Evolutionary conservation across 768 basidiomycete genomes (phyloP).

Genomic region (Crassisporium funariophilum): DNA sequence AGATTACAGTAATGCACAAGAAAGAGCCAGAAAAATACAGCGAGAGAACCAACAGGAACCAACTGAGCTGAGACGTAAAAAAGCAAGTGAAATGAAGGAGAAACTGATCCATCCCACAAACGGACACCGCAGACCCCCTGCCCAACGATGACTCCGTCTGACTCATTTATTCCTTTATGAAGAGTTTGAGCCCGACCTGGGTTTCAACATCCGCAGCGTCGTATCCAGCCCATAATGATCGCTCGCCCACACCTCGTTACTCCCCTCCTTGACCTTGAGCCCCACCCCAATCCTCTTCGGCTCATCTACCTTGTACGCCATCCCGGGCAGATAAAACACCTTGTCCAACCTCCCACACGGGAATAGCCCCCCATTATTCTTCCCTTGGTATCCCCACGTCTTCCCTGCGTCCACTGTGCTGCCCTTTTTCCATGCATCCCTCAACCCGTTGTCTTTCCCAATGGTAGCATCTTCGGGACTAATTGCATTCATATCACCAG

Average conservation of each 20-base stretch:
- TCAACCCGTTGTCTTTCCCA: constrained; percentile 47
- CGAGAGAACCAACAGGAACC: too few species aligned
- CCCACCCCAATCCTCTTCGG: constrained; percentile 61
- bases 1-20: too few species aligned
- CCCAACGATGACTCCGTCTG: not conserved
- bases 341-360: constrained; percentile 67
- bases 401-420: constrained; percentile 46
- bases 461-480: constrained; percentile 43
- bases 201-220: constrained; percentile 28
- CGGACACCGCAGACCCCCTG: not conserved
- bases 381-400: constrained; percentile 76
- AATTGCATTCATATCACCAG: constrained; percentile 77
- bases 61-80: too few species aligned
- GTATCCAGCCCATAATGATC: constrained; percentile 68
- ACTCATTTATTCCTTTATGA: not conserved
- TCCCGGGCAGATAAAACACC: constrained; percentile 55
- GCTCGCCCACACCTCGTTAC: constrained; percentile 49
- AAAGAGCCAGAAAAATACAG: too few species aligned
- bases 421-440: constrained; percentile 59
- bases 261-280: constrained; percentile 41
- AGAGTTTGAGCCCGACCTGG: not conserved
- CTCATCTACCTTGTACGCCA: constrained; percentile 52
- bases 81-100: too few species aligned
- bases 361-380: constrained; percentile 32
- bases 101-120: not conserved